Percentiles rank a stretch among this genome's conserved stretches.
These are phyloP conservation scores for Teratosphaeria zuluensis DNA, from an alignment of 2,329 filamentous ascomycete genomes.

Conservation along the genomic window DNA sequence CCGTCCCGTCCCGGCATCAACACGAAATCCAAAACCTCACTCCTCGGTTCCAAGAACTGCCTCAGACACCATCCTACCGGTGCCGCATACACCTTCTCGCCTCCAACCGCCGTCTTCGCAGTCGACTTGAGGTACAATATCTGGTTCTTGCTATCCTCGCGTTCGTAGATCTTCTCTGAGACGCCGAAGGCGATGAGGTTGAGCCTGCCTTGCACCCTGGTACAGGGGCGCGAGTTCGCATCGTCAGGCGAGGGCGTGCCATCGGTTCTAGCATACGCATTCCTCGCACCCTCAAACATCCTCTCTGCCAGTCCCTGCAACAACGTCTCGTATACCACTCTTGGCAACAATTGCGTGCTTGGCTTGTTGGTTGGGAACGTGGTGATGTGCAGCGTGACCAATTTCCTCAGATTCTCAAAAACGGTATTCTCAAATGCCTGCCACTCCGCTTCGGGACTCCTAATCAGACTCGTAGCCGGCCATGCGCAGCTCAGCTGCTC, in stretches of 20 bases:
- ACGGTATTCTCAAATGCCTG: constrained; percentile 29
- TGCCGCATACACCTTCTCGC: constrained; percentile 30
- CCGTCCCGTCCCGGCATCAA: constrained; percentile 22
- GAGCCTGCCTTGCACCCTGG: constrained; percentile 21
- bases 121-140: constrained; percentile 38
- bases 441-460: constrained; percentile 33
- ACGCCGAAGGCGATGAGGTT: constrained; percentile 38
- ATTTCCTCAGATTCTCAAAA: constrained; percentile 22
- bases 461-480: constrained; percentile 35
- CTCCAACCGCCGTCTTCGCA: constrained; percentile 33
- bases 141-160: constrained; percentile 37
- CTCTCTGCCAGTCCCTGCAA: constrained; percentile 24
- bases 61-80: constrained; percentile 37
- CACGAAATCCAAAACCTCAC: constrained; percentile 38
- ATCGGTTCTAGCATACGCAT: not conserved
- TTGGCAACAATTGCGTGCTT: constrained; percentile 29
- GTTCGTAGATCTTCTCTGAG: constrained; percentile 38
- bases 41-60: constrained; percentile 37
- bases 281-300: constrained; percentile 15
- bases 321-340: constrained; percentile 36
- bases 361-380: constrained; percentile 39
- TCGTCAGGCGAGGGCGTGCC: not conserved
- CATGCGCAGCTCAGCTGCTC: constrained; percentile 40
- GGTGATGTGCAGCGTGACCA: constrained; percentile 40
- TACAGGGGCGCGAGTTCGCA: not conserved